Base-by-base conservation (phyloP, 192 early-diverging fungal species). In the Dissophora ornata region DNA sequence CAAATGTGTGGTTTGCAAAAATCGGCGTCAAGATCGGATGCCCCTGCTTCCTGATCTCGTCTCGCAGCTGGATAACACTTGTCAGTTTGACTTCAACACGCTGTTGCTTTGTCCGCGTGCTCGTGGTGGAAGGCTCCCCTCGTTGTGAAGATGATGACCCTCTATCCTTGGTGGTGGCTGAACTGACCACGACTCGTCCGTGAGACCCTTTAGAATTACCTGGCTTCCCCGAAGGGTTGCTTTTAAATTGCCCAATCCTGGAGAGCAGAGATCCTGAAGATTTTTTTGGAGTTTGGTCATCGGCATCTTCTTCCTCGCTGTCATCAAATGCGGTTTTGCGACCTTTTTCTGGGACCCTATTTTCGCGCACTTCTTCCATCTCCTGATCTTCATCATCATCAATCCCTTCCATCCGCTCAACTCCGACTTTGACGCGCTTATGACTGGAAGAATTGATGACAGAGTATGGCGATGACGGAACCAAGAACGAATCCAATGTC, bases 1-100 rank as follows among this genome's bases (percentile, higher is more conserved):
- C 94, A 84, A 96, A 94, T 0, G 88, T 91, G 67, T 98, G 94
- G 46, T 92, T 85, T 22, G 82, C 77, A 62, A 99, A 86, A 9
- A 99, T 74, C 18, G 88, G 86, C 0, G 95, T 93, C 45, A 97
- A 71, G 2, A 89, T 93, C 78, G 78, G 63, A 51, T 94, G 84
- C n/a, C 83, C 80, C 6, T 79, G 67, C 38, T 81, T 75, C 47
- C 84, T 81, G n/a, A 98, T 66, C 50, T 92, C 90, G 15, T 93
- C 85, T 25, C 92, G 83, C 54, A 99, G 68, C 24, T 90, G 87
- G 12, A 93, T 75, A 2, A 99, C 84, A 63, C 94, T 96, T 0
- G 91, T 91, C 32, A 97, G 67, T 30, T 86, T 85, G 10, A 98
- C 94, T 15, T 96, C 91, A 4, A 96, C 85, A 9, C 84, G 80